Base-by-base conservation (phyloP, 148 eudicot genomes). In the Camellia sinensis region DNA sequence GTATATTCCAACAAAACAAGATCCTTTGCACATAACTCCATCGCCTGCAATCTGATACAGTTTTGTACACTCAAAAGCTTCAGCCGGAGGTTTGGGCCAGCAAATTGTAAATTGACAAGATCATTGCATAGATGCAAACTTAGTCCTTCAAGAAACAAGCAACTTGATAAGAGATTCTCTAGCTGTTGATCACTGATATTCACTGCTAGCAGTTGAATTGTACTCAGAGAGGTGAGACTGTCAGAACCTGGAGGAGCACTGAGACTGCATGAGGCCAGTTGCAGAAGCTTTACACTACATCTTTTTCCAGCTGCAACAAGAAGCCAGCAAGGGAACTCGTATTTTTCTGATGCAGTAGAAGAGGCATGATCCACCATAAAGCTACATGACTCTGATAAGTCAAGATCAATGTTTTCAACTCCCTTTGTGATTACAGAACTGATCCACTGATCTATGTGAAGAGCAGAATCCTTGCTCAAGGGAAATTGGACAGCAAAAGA, bases 141-240 rank as follows among this genome's bases (percentile, higher is more conserved):
- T 57, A 83, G 71, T 11, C 45, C 61, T 61, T 83, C 83, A 59
- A 83, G 83, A 64, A n/a, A 71, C 37, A 61, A 83, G 82, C 80
- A 76, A 54, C 44, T 71, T 11, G 77, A 83, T 40, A 83, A 76
- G 11, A 83, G 69, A 69, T 6, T 71, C 57, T 75, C 69, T 15
- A 83, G 78, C 50, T 71, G 59, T 56, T 83, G 54, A 68, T 80
- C 80, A 18, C 73, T 53, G 59, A 80, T 29, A 76, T 29, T 71
- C 1, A 83, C 83, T 18, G 43, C 17, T 76, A 21, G 67, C 76
- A 83, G 57, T 56, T 63, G 67, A 56, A 83, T 29, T 43, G 77
- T 80, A 50, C 68, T 18, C 61, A 83, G 79, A 52, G 86, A 83
- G 62, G 67, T 45, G 44, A 76, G 80, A 61, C 40, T 37, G 52